Evolutionary conservation across 2,329 filamentous ascomycete genomes (phyloP).

Genomic region (Fusarium sublunatum): DNA sequence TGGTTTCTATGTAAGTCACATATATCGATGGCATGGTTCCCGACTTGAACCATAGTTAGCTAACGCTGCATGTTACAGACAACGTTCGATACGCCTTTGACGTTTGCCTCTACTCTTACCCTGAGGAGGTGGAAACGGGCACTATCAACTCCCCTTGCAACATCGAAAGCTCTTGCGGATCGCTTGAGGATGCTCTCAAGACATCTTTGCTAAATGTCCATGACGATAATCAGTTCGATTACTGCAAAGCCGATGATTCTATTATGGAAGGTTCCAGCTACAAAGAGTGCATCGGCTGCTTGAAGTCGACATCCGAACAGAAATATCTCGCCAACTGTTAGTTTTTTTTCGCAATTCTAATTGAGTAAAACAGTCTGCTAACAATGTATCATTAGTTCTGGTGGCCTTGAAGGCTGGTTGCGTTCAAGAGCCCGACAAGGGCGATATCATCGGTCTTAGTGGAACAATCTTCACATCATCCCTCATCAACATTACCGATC

Average conservation of each 20-base stretch:
- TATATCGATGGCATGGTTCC: too few species aligned
- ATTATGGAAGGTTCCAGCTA: constrained; percentile 49
- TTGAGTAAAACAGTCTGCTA: background rate
- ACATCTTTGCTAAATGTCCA: constrained; percentile 38
- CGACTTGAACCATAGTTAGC: background rate
- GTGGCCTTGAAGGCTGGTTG: constrained; percentile 61
- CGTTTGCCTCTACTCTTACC: constrained; percentile 58
- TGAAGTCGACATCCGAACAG: constrained; percentile 55
- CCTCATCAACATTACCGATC: constrained; percentile 56
- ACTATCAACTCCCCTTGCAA: constrained; percentile 57
- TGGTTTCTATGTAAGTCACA: constrained; percentile 61
- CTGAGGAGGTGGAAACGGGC: constrained; percentile 47
- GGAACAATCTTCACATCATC: constrained; percentile 56
- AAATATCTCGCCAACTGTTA: constrained; percentile 62
- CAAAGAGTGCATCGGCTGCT: constrained; percentile 56
- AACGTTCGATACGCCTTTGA: constrained; percentile 62
- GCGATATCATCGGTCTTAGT: constrained; percentile 54
- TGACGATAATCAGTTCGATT: constrained; percentile 51
- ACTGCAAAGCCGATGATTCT: constrained; percentile 55
- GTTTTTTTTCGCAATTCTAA: constrained; percentile 26
- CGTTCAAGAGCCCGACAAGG: constrained; percentile 55
- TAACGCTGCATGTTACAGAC: constrained; percentile 49
- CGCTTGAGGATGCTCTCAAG: constrained; percentile 53
- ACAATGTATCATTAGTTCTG: constrained; percentile 54
- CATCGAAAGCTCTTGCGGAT: constrained; percentile 55